These are phyloP conservation scores for Berkeleyomyces basicola DNA, from an alignment of 2,329 filamentous ascomycete species.

Conservation along the genomic window DNA sequence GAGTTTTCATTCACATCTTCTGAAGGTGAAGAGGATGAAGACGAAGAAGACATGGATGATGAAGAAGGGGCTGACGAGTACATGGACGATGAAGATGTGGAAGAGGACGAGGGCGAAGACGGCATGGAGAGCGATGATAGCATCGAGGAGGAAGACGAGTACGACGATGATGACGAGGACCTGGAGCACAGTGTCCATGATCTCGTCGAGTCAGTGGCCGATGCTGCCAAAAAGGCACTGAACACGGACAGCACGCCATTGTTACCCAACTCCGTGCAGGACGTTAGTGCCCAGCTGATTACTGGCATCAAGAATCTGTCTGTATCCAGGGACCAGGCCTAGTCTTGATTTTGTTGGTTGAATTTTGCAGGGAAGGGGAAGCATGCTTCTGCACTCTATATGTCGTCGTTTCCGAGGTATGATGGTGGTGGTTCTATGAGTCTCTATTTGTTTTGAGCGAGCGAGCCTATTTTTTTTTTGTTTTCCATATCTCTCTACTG, in stretches of 20 bases:
- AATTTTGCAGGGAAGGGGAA: neutral
- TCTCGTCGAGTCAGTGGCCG: conserved; percentile 8
- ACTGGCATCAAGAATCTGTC: conserved; percentile 15
- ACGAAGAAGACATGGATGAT: conserved; percentile 33
- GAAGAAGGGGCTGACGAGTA: conserved; percentile 34
- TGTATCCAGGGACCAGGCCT: conserved; percentile 8
- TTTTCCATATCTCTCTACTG: conserved; percentile 4
- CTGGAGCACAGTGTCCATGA: conserved; percentile 10
- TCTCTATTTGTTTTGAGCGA: neutral
- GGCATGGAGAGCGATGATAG: conserved; percentile 24
- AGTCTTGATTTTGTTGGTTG: neutral
- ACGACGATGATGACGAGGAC: conserved; percentile 21
- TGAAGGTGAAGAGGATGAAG: conserved; percentile 32
- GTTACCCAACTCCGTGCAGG: conserved; percentile 3
- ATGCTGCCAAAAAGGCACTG: conserved; percentile 8
- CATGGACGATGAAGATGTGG: conserved; percentile 26
- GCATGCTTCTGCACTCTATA: neutral
- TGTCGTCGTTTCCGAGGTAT: neutral
- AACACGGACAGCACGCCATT: neutral
- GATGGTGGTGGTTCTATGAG: neutral
- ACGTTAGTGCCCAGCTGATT: conserved; percentile 14
- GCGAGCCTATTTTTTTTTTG: neutral
- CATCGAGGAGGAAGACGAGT: conserved; percentile 26
- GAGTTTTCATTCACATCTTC: conserved; percentile 78
- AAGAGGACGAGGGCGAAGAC: conserved; percentile 19